A percentile compares a stretch with the other conserved stretches of the same genome.
Conservation (phyloP, 192 early-diverging fungal species). For the Backusella mclennaniae region DNA sequence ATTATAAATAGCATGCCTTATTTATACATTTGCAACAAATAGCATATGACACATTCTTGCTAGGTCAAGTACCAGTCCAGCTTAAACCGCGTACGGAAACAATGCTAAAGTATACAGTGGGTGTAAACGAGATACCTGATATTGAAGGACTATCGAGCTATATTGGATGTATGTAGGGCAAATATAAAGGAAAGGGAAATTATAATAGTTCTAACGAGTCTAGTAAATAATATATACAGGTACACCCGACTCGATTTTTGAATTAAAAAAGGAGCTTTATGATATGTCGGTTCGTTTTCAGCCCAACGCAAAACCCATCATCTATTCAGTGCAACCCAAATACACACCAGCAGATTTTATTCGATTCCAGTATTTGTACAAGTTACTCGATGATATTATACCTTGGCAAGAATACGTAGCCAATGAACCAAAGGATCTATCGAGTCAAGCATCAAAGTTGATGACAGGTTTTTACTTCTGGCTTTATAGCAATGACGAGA, state of each 20-base stretch:
- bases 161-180: constrained; percentile 44
- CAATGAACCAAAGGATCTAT: constrained; percentile 6
- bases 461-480: constrained; percentile 17
- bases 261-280: constrained; percentile 44
- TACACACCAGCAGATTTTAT: constrained; percentile 35
- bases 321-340: neutral
- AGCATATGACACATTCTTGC: constrained; percentile 36
- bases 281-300: constrained; percentile 45
- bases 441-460: neutral
- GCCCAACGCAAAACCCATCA: neutral
- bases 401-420: constrained; percentile 16
- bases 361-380: constrained; percentile 43
- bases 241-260: constrained; percentile 50
- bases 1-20: neutral
- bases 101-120: constrained; percentile 38
- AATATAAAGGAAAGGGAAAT: neutral
- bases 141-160: constrained; percentile 36
- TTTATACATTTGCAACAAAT: neutral
- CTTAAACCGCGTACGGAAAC: neutral
- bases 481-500: neutral
- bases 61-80: constrained; percentile 38
- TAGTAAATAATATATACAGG: constrained; percentile 26
- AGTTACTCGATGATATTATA: constrained; percentile 8
- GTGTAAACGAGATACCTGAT: constrained; percentile 48
- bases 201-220: neutral